Conservation (phyloP, 805 yeast species). For the Yamadazyma sp. region DNA sequence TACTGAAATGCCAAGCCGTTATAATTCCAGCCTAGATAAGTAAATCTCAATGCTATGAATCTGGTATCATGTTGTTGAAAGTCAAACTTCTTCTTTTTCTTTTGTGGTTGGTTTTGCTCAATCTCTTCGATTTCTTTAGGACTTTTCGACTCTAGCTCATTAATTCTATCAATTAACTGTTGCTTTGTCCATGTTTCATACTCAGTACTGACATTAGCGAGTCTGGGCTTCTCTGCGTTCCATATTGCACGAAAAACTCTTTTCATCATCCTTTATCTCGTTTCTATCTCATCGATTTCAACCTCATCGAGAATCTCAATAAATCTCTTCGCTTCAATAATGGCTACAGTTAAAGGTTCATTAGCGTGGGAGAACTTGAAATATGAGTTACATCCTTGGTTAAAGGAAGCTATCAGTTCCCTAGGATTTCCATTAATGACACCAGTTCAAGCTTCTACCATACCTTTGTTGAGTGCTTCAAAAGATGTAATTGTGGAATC, state of each 20-base stretch:
- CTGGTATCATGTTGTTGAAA: constrained; percentile 62
- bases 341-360: constrained; percentile 32
- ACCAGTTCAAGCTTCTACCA: constrained; percentile 94
- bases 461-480: constrained; percentile 77
- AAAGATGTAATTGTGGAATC: constrained; percentile 97
- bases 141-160: constrained; percentile 47
- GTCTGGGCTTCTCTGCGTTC: constrained; percentile 19
- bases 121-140: neutral
- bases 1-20: constrained; percentile 84
- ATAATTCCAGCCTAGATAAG: constrained; percentile 93
- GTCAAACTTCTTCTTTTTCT: constrained; percentile 50
- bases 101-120: constrained; percentile 1
- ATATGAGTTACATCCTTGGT: constrained; percentile 63
- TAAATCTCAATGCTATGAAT: constrained; percentile 74
- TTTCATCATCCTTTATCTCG: constrained; percentile 20
- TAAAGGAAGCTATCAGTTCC: constrained; percentile 65
- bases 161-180: constrained; percentile 56
- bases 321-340: constrained; percentile 14
- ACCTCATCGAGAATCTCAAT: constrained; percentile 7
- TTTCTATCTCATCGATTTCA: neutral
- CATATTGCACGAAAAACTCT: constrained; percentile 20
- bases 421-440: constrained; percentile 83
- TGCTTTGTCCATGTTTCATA: constrained; percentile 65
- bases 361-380: constrained; percentile 60
- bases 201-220: constrained; percentile 15